A percentile compares a stretch with the other conserved stretches of the same genome.
Conservation (phyloP, 1,284 basidiomycete species). For the Leccinum griseonigrum region DNA sequence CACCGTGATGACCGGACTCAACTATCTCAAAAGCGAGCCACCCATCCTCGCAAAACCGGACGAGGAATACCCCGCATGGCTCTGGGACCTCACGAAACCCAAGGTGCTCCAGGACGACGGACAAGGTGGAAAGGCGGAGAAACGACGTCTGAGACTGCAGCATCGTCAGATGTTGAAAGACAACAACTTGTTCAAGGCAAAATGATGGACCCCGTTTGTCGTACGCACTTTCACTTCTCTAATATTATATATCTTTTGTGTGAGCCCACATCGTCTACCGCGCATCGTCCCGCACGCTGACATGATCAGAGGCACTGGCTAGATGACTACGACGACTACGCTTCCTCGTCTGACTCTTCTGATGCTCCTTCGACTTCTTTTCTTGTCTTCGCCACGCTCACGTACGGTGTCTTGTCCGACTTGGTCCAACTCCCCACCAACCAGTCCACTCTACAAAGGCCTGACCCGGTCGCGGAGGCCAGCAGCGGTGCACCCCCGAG, state of each 20-base stretch:
- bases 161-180: conserved; percentile 70
- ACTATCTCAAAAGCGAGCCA: conserved; percentile 81
- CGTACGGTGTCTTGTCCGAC: conserved; percentile 62
- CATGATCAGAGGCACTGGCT: not conserved
- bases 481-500: conserved; percentile 64
- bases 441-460: conserved; percentile 81
- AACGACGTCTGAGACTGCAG: conserved; percentile 54
- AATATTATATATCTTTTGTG: too few species aligned
- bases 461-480: conserved; percentile 78
- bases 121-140: conserved; percentile 67
- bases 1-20: conserved; percentile 73
- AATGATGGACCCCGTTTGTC: conserved; percentile 11
- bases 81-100: conserved; percentile 76
- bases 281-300: not conserved
- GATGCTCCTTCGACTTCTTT: conserved; percentile 34
- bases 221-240: not conserved
- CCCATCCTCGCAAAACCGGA: conserved; percentile 81
- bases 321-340: not conserved
- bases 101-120: conserved; percentile 63
- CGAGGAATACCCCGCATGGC: conserved; percentile 86
- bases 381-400: conserved; percentile 45
- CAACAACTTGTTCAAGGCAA: conserved; percentile 73
- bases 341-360: conserved; percentile 37
- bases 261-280: too few species aligned
- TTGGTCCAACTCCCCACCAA: conserved; percentile 66